Evolutionary conservation across 805 yeast species (phyloP).

Genomic region (Starmerella vaccinii): DNA sequence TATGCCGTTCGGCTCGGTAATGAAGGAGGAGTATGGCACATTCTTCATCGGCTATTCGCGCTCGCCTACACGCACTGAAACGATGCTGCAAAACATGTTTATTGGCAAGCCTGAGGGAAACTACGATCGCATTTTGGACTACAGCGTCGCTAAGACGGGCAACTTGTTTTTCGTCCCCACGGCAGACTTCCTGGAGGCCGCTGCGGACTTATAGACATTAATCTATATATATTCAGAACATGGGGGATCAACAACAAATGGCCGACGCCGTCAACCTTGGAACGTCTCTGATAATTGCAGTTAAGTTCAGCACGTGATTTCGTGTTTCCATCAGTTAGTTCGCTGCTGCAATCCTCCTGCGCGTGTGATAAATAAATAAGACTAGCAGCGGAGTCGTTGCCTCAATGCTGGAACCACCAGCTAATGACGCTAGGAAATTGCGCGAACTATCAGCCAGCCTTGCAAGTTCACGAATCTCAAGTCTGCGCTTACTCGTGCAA

Average conservation of each 20-base stretch:
- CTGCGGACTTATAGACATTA: slow-evolving; percentile 1
- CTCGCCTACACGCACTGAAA: slow-evolving; percentile 18
- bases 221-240: neutral
- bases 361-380: too few species aligned
- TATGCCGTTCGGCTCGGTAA: slow-evolving; percentile 25
- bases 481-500: neutral
- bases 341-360: too few species aligned
- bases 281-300: too few species aligned
- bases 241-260: too few species aligned
- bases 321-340: too few species aligned
- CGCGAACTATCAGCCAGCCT: neutral
- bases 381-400: too few species aligned
- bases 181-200: slow-evolving; percentile 11
- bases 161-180: slow-evolving; percentile 21
- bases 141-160: slow-evolving; percentile 20
- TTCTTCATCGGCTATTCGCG: slow-evolving; percentile 24
- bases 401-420: too few species aligned
- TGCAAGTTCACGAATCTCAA: neutral
- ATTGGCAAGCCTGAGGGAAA: slow-evolving; percentile 24
- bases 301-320: too few species aligned
- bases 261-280: too few species aligned
- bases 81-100: slow-evolving; percentile 24
- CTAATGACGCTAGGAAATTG: neutral
- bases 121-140: slow-evolving; percentile 24
- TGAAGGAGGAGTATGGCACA: slow-evolving; percentile 23